Evolutionary conservation across 78 protist species (phyloP), one percentile per base, ranked within the genome.

Genomic region (Fonticula alba): DNA sequence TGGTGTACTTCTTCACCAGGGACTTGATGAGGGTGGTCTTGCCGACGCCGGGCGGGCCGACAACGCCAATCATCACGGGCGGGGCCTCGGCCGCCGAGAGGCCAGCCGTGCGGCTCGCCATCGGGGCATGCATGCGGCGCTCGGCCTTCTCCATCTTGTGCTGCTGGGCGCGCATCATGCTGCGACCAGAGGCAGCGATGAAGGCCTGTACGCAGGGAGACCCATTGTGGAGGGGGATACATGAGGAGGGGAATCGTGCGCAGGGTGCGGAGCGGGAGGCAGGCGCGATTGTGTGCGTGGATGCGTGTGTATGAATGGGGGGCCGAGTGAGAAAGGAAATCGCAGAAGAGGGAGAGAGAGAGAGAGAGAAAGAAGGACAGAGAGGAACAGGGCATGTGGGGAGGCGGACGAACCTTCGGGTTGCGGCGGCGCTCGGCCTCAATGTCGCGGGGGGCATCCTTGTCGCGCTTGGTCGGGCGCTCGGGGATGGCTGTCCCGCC

Each of bases 11-110:
- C 75, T 89, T 91, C 27, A 96, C 74, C 26, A 96, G 79, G 27
- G 98, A 92, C 1, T 84, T 49, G 58, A 95, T 91, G 43, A 95
- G 53, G 0, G 96, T 93, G 19, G 94, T 79, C 74, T 95, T 95
- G 41, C 99, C 99, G 32, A 72, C 75, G 35, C 43, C 62, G 24
- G 93, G 93, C 26, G 97, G 97, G 7, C 97, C 97, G 20, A 87
- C 89, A 24, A 93, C 93, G 0, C 77, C 94, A 49, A 93, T 82
- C 0, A 83, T 64, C 38, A 68, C 11, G 19, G 98, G 98, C 27
- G 98, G 94, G 19, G 79, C 82, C 62, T 74, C 83, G 0, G 29
- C 69, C 3, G 86, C 70, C 1, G 90, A 65, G 31, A n/a, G n/a
- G n/a, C n/a, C n/a, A n/a, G n/a, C n/a, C n/a, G n/a, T n/a, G n/a